phyloP scores from a whole-genome alignment of 2,329 filamentous ascomycete genomes.

The Volutella citrinella region DNA sequence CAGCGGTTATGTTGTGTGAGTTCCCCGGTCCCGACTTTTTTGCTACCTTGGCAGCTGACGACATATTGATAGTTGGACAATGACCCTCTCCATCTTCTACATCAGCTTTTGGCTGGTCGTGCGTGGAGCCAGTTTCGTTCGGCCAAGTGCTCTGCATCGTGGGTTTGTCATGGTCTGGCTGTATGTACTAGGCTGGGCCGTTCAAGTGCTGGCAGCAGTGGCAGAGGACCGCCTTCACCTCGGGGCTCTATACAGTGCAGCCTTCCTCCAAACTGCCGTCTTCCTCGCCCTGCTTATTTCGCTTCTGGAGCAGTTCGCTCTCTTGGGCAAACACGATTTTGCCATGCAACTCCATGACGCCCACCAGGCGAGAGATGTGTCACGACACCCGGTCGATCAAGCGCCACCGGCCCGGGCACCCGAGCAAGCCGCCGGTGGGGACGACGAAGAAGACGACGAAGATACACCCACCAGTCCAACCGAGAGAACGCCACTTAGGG shows the following conservation, averaged over 20 bases:
- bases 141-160: conserved; percentile 83
- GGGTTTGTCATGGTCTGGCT: conserved; percentile 82
- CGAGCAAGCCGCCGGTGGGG: no score
- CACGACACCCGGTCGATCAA: conserved; percentile 21
- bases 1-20: conserved; percentile 73
- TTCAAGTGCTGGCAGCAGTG: conserved; percentile 70
- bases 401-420: conserved; percentile 9
- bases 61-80: conserved; percentile 61
- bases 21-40: conserved; percentile 6
- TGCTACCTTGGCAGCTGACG: conserved; percentile 6
- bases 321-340: conserved; percentile 70
- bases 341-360: conserved; percentile 55
- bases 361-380: conserved; percentile 41
- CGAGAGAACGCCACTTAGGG: conserved; percentile 54
- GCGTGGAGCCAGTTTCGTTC: conserved; percentile 71
- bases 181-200: conserved; percentile 69
- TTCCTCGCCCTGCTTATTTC: conserved; percentile 74
- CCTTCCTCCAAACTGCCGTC: conserved; percentile 74
- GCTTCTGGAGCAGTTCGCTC: conserved; percentile 74
- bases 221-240: conserved; percentile 72
- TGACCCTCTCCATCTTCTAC: conserved; percentile 80
- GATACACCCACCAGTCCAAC: conserved; percentile 35
- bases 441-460: conserved; percentile 12
- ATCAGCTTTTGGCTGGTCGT: conserved; percentile 80
- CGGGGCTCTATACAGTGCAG: conserved; percentile 74